These are phyloP conservation scores for Rhododendron kiyosumense DNA, from an alignment of 148 eudicot genomes.

Conservation along the genomic window DNA sequence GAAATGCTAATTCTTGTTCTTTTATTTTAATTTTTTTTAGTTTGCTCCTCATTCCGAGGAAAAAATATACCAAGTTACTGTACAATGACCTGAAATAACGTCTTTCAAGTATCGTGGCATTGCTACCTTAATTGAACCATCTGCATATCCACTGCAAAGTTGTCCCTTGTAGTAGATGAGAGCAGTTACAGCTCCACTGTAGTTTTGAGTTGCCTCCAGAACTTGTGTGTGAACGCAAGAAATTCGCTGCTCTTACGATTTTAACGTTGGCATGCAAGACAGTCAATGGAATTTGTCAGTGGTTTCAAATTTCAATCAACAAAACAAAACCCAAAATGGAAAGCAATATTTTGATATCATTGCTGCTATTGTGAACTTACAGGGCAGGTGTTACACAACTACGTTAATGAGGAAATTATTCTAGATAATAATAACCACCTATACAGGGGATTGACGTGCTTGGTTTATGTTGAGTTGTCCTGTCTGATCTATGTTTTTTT, in stretches of 20 bases:
- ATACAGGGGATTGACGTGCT: neutral
- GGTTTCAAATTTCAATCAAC: neutral
- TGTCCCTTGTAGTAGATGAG: slow-evolving; percentile 52
- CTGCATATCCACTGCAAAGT: slow-evolving; percentile 47
- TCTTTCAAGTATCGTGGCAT: neutral
- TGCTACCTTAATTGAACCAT: slow-evolving; percentile 58
- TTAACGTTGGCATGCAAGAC: neutral
- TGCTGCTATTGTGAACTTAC: neutral
- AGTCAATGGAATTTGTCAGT: slow-evolving; percentile 9
- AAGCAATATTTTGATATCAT: neutral
- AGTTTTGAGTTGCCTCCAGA: slow-evolving; percentile 34
- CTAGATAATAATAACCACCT: neutral
- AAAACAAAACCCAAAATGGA: neutral
- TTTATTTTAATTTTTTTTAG: neutral
- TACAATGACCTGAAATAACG: neutral
- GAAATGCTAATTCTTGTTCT: neutral
- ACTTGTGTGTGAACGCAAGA: slow-evolving; percentile 60
- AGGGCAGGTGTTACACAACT: neutral
- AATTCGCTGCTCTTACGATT: slow-evolving; percentile 41
- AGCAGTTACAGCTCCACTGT: slow-evolving; percentile 47
- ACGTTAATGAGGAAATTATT: neutral
- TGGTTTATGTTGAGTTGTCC: neutral
- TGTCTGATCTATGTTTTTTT: neutral
- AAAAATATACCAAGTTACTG: neutral
- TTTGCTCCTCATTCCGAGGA: neutral